Evolutionary conservation across 2,329 filamentous ascomycete species (phyloP), one percentile per base, ranked within the genome.

Genomic region (Cercospora sojina): DNA sequence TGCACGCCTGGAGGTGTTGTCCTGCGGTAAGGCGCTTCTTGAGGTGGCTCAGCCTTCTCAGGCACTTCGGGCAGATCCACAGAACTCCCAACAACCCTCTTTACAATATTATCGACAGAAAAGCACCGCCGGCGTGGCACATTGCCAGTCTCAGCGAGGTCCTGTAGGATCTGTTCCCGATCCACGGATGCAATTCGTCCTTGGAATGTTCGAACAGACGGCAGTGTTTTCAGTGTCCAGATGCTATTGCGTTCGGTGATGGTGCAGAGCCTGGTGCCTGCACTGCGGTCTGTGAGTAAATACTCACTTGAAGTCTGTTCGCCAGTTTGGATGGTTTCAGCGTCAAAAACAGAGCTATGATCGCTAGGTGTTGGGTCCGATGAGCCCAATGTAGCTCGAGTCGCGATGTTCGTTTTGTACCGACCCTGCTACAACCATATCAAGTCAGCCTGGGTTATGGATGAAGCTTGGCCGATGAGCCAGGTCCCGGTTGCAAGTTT

Each of bases 181-280:
- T 20, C 23, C 47, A 29, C 18, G 32, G 32, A 12, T 10, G 43
- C 31, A 31, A 62, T 51, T 5, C 68, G 67, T 18, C 67, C 62
- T 47, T 69, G 68, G 7, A 69, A 72, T 2, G 74, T 72, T 31
- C 59, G 60, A 8, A 69, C 68, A 5, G 78, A 78, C 10, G 70
- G 70, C 49, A 73, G 68, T 8, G 79, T 79, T 53, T 75, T 74
- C 25, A 83, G 73, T 9, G 80, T 81, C 12, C 78, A 78, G 53
- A 76, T 73, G 13, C 80, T 83, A 66, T 73, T 74, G 59, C 79
- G 79, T 71, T 83, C 81, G 43, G 78, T 71, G 65, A 83, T 83
- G 13, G 80, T 80, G 29, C 77, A 78, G n/a, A 83, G 77, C 12
- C 78, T 78, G 38, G 73, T 77, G 62, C 77, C 78, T 69, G 77